phyloP scores from a whole-genome alignment of 495 filamentous ascomycete species.

The Hyaloscypha variabilis region DNA sequence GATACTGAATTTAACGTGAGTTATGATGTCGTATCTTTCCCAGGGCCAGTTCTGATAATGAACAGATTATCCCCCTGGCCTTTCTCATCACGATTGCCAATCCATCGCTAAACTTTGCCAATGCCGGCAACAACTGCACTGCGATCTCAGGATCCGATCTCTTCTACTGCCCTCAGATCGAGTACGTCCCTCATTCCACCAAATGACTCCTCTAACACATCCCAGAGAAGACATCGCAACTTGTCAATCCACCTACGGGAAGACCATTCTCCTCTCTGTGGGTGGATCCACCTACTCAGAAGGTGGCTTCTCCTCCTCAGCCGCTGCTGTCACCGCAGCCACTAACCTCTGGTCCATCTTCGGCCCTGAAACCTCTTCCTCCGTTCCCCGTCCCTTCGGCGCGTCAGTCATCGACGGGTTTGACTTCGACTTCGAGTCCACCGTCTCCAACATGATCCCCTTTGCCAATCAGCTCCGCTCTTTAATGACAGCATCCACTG shows the following conservation, averaged over 20 bases:
- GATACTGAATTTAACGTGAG: constrained; percentile 37
- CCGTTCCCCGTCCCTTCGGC: constrained; percentile 43
- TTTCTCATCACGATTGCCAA: constrained; percentile 61
- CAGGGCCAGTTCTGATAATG: neutral
- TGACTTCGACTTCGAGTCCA: constrained; percentile 58
- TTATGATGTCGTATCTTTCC: neutral
- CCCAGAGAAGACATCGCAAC: constrained; percentile 50
- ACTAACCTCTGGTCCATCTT: constrained; percentile 67
- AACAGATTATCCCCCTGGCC: constrained; percentile 60
- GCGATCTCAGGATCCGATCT: constrained; percentile 57
- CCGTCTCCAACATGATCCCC: constrained; percentile 45
- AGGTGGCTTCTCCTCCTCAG: constrained; percentile 36
- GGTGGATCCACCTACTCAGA: constrained; percentile 52
- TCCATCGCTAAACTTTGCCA: constrained; percentile 63
- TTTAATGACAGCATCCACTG: constrained; percentile 47
- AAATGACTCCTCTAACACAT: neutral
- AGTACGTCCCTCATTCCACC: constrained; percentile 39
- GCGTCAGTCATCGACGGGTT: constrained; percentile 61
- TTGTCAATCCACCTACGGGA: constrained; percentile 50
- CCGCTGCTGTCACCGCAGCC: constrained; percentile 58
- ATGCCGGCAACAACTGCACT: constrained; percentile 58
- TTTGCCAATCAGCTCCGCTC: constrained; percentile 50
- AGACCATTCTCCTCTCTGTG: constrained; percentile 66
- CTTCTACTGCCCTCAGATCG: constrained; percentile 64
- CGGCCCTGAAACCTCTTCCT: constrained; percentile 50